Evolutionary conservation across 148 eudicot genomes (phyloP).

Genomic region (Camellia sinensis): DNA sequence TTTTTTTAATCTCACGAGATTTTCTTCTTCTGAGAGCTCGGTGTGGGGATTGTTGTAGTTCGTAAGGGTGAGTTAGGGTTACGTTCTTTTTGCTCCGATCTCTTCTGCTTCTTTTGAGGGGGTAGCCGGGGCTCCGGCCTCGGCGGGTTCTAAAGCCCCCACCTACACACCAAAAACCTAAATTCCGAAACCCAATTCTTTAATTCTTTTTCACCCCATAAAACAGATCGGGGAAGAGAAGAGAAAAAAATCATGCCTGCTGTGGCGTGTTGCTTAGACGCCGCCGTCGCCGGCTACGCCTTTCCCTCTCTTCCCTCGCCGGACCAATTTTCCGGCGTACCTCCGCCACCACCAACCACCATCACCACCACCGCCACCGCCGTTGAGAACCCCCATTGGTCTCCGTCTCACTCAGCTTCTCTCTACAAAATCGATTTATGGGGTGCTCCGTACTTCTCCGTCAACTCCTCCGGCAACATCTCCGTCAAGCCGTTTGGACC

Average conservation of each 20-base stretch:
- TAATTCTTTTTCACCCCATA: slow-evolving; percentile 21
- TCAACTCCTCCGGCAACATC: slow-evolving; percentile 66
- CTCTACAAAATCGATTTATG: slow-evolving; percentile 68
- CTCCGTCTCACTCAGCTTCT: slow-evolving; percentile 47
- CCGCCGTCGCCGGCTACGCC: slow-evolving; percentile 41
- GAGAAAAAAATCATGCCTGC: slow-evolving; percentile 48
- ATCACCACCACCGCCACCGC: slow-evolving; percentile 14
- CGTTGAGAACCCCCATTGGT: slow-evolving; percentile 38
- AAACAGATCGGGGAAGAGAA: slow-evolving; percentile 56
- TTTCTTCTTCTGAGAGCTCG: slow-evolving; percentile 62
- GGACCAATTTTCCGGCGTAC: slow-evolving; percentile 40
- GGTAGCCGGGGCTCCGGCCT: slow-evolving; percentile 99
- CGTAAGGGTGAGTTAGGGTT: slow-evolving; percentile 21
- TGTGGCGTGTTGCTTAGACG: slow-evolving; percentile 47
- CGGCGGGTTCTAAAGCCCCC: slow-evolving; percentile 99
- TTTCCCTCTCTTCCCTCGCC: slow-evolving; percentile 56
- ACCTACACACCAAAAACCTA: slow-evolving; percentile 23
- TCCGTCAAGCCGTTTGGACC: slow-evolving; percentile 53
- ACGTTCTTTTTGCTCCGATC: slow-evolving; percentile 22
- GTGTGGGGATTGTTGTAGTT: slow-evolving; percentile 53
- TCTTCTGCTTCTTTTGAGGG: slow-evolving; percentile 90
- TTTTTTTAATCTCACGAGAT: neutral
- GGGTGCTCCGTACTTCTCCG: slow-evolving; percentile 82
- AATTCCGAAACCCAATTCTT: slow-evolving; percentile 19
- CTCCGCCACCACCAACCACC: slow-evolving; percentile 26